Conservation (phyloP, 2,329 filamentous ascomycete species). For the Macrophomina pseudophaseolina region DNA sequence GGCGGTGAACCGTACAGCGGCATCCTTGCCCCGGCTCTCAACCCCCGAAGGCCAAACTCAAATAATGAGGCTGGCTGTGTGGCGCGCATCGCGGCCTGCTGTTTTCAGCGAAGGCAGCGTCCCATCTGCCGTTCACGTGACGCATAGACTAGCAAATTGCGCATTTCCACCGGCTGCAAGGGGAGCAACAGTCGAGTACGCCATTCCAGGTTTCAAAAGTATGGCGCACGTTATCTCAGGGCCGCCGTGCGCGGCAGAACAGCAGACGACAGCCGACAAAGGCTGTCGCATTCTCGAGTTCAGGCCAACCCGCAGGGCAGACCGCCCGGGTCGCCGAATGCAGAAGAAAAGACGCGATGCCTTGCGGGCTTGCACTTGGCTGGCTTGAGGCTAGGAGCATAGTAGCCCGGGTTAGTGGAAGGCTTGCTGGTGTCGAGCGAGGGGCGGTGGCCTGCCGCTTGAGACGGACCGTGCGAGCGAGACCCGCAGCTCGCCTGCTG, state of each 20-base stretch:
- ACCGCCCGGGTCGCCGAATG: conserved; percentile 5
- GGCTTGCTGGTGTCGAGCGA: conserved; percentile 17
- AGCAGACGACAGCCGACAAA: not conserved
- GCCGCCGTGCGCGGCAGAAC: conserved; percentile 8
- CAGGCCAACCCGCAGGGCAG: not conserved
- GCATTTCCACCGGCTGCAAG: conserved; percentile 23
- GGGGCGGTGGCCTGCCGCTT: conserved; percentile 19
- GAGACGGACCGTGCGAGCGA: conserved; percentile 15
- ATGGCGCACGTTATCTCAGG: conserved; percentile 17
- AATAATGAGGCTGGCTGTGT: conserved; percentile 23
- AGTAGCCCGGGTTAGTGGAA: conserved; percentile 12
- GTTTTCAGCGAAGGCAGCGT: conserved; percentile 8
- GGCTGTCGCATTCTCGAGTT: not conserved
- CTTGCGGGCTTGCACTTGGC: conserved; percentile 10
- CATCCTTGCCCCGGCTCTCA: conserved; percentile 1
- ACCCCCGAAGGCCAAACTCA: conserved; percentile 1
- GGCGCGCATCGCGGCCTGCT: conserved; percentile 16
- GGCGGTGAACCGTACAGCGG: conserved; percentile 1
- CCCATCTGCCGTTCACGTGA: conserved; percentile 10
- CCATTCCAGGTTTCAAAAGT: conserved; percentile 23
- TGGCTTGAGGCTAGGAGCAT: conserved; percentile 3
- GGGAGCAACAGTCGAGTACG: not conserved
- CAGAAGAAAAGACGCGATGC: conserved; percentile 16
- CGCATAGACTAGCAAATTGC: conserved; percentile 14
- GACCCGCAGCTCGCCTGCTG: conserved; percentile 11